A percentile compares a stretch with the other conserved stretches of the same genome.
These are phyloP conservation scores for Neurospora sublineolata DNA, from an alignment of 495 filamentous ascomycete species.

Conservation along the genomic window DNA sequence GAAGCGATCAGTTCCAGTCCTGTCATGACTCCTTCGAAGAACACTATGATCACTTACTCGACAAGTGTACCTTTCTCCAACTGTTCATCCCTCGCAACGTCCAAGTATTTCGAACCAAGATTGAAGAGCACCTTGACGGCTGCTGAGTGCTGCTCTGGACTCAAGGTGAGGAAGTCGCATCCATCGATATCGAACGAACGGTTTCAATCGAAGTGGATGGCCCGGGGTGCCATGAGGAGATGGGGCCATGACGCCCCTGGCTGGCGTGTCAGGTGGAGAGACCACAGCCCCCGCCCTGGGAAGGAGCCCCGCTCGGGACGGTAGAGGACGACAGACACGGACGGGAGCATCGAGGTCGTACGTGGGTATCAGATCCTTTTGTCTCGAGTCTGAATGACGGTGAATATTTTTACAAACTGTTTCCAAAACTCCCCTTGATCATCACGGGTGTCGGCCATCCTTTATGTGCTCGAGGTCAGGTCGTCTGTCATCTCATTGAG, in stretches of 20 bases:
- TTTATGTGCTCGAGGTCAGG: background rate
- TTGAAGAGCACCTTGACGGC: background rate
- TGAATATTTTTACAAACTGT: background rate
- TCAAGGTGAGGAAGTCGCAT: background rate
- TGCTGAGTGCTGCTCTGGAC: background rate
- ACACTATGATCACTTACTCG: background rate
- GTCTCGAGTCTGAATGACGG: background rate
- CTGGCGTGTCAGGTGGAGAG: background rate
- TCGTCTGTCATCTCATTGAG: background rate
- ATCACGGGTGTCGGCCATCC: background rate
- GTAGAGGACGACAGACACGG: background rate
- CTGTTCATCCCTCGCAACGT: background rate
- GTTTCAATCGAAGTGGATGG: background rate
- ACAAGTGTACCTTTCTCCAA: background rate
- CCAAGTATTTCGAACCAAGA: background rate
- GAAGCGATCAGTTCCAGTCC: background rate
- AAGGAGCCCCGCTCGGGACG: background rate
- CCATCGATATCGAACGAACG: background rate
- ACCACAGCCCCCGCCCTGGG: background rate
- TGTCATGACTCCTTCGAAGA: background rate
- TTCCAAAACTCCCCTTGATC: background rate
- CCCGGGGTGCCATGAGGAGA: background rate
- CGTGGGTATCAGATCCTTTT: background rate
- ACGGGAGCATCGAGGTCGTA: background rate
- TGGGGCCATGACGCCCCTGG: background rate